Evolutionary conservation across 1,139 yeast species (phyloP), one percentile per base, ranked within the genome.

Genomic region (Zygosaccharomyces sapae): DNA sequence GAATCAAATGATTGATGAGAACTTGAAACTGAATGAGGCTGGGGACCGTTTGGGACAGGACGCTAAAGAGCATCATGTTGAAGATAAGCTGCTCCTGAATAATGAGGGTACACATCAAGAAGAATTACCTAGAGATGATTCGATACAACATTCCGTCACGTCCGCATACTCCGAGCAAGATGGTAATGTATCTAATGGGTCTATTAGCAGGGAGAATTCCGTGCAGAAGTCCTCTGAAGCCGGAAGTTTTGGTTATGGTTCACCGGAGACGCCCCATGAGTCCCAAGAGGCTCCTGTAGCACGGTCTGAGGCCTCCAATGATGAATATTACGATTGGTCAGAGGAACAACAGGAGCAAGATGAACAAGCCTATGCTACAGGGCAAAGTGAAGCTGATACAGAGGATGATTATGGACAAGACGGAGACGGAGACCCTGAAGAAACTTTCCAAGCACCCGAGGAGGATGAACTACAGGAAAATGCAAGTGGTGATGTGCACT

Each of bases 1-100:
- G 62, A 65, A 65, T 44, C 57, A 60, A 38, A 56, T 63, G 56
- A 59, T 65, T 22, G 66, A 60, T 39, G 66, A 63, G 43, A 65
- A 65, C 47, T 47, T 61, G 42, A 55, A 52, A 40, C 43, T 54
- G 16, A 40, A 45, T 34, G 48, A 46, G 19, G 41, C 33, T 22
- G 42, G 16, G 9, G 38, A 37, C n/a, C 38, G 30, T 3, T 10
- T 13, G 5, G 42, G 33, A 10, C 29, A 39, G 5, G 45, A 37
- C 30, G 33, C 8, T 25, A 12, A 36, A 12, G 39, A 5, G 12
- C 33, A 24, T 19, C 22, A 19, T 19, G 22, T 19, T 19, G 22
- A 19, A 19, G 22, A 22, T 13, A 20, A 25, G 19, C 38, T 22
- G 10, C 29, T 8, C 18, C n/a, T 20, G 10, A 18, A 12, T 30